Percentiles rank a stretch among this genome's conserved stretches.
Conservation (phyloP, 371 early-diverging fungal species). For the Globomyces sp. region DNA sequence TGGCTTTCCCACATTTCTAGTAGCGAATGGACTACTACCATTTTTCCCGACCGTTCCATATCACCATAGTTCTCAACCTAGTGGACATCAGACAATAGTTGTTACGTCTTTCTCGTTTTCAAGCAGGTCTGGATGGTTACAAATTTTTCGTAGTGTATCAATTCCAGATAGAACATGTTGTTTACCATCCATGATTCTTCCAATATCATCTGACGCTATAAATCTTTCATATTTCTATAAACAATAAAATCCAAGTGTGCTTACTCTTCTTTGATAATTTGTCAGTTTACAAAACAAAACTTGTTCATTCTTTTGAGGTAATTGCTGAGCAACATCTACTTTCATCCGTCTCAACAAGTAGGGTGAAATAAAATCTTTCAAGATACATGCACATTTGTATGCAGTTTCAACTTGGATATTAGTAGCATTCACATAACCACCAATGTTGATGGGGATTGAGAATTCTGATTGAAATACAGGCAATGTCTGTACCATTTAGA, state of each 20-base stretch:
- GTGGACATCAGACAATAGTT: background rate
- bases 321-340: slow-evolving; percentile 83
- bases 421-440: slow-evolving; percentile 90
- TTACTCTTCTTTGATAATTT: slow-evolving; percentile 62
- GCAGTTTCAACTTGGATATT: slow-evolving; percentile 88
- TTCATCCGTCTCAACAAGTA: slow-evolving; percentile 94
- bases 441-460: slow-evolving; percentile 85
- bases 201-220: slow-evolving; percentile 66
- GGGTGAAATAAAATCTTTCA: slow-evolving; percentile 91
- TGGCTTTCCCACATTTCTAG: slow-evolving; percentile 83
- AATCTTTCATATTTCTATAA: slow-evolving; percentile 65
- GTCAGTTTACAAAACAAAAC: slow-evolving; percentile 92
- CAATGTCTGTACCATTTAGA: slow-evolving; percentile 49
- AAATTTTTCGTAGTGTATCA: slow-evolving; percentile 93
- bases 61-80: slow-evolving; percentile 64
- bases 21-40: slow-evolving; percentile 81
- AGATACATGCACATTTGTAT: slow-evolving; percentile 84
- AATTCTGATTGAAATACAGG: slow-evolving; percentile 92
- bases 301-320: slow-evolving; percentile 93
- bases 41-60: slow-evolving; percentile 75
- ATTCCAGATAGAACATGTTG: slow-evolving; percentile 88
- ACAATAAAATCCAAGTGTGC: no score
- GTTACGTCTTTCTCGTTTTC: slow-evolving; percentile 17
- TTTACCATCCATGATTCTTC: slow-evolving; percentile 72
- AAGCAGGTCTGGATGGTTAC: slow-evolving; percentile 93